Evolutionary conservation across 164 flowering plant genomes (phyloP).

Genomic region (Cinnamomum chago): DNA sequence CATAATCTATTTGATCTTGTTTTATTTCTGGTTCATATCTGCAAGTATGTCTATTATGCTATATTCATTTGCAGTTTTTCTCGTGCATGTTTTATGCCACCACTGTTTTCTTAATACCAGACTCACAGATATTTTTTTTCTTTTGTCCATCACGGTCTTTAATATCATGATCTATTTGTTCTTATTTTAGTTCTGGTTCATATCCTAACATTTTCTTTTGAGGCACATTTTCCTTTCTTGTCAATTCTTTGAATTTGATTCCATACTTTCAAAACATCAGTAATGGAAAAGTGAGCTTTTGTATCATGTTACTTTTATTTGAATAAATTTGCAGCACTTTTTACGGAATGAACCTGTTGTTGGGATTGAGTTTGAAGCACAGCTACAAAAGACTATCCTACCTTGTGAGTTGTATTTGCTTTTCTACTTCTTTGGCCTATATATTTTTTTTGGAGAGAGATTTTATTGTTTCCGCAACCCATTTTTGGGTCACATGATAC

Average conservation of each 20-base stretch:
- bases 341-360: constrained; percentile 79
- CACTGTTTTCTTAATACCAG: neutral
- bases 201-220: neutral
- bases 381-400: constrained; percentile 78
- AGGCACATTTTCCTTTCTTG: neutral
- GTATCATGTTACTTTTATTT: neutral
- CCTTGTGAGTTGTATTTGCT: constrained; percentile 58
- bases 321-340: constrained; percentile 39
- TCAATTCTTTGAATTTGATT: neutral
- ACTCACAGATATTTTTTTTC: neutral
- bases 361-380: constrained; percentile 88
- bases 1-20: neutral
- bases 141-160: neutral
- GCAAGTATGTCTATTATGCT: constrained; percentile 42
- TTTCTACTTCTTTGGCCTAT: neutral
- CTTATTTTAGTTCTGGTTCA: neutral
- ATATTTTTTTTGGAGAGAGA: too few species aligned
- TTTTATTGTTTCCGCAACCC: too few species aligned
- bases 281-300: neutral
- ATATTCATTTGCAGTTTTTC: constrained; percentile 1
- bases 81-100: neutral
- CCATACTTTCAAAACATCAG: neutral
- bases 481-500: neutral
- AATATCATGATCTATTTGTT: neutral
- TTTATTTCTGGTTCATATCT: constrained; percentile 29